These are phyloP conservation scores for Bacidia gigantensis DNA, from an alignment of 495 filamentous ascomycete species.

Conservation along the genomic window DNA sequence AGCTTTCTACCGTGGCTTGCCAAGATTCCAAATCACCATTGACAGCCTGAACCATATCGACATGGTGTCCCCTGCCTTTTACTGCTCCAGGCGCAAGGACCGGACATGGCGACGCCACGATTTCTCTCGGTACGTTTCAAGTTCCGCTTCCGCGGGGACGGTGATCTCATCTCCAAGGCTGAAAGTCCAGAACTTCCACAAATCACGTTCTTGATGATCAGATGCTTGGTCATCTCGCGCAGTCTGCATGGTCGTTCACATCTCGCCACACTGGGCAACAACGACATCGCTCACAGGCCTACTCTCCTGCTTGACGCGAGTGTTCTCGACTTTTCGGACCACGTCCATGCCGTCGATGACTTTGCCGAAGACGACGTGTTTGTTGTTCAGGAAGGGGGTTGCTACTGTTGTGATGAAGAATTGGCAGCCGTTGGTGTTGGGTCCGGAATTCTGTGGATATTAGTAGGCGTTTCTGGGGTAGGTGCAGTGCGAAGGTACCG, in stretches of 20 bases:
- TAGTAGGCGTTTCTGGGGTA: background rate
- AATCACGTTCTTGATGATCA: too few relatives aligned
- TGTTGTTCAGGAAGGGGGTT: conserved; percentile 79
- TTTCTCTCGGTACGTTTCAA: too few relatives aligned
- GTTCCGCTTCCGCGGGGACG: too few relatives aligned
- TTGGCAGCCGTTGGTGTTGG: conserved; percentile 88
- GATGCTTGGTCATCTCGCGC: too few relatives aligned
- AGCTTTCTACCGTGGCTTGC: too few relatives aligned
- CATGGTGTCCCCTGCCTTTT: too few relatives aligned
- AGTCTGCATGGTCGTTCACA: conserved; percentile 51
- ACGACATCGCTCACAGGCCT: conserved; percentile 75
- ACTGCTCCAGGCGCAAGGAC: too few relatives aligned
- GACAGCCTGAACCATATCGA: too few relatives aligned
- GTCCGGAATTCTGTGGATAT: conserved; percentile 64
- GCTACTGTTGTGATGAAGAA: conserved; percentile 88
- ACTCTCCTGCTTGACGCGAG: conserved; percentile 59
- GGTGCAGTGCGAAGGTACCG: conserved; percentile 40
- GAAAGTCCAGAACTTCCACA: too few relatives aligned
- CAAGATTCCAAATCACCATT: too few relatives aligned
- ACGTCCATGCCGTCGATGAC: conserved; percentile 86
- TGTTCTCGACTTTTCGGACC: conserved; percentile 76
- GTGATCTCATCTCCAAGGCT: too few relatives aligned
- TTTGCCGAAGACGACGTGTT: conserved; percentile 91
- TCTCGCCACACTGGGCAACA: conserved; percentile 78
- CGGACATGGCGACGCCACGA: too few relatives aligned